Conservation (phyloP, 225 moss, liverwort and hornwort species). For the Ulota crispa region DNA sequence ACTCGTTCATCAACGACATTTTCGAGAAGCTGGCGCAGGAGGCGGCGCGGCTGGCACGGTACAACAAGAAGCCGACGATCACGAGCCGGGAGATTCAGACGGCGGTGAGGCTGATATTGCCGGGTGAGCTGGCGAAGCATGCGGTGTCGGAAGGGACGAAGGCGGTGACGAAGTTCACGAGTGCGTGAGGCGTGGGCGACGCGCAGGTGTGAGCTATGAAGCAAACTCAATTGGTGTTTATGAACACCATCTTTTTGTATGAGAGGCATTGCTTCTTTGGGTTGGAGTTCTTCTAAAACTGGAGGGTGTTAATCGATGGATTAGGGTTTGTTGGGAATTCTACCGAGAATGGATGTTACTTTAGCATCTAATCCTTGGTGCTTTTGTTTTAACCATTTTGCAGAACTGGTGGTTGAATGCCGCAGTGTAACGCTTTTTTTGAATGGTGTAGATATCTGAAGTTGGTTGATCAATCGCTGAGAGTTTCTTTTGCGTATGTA, state of each 20-base stretch:
- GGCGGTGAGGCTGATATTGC: slow-evolving; percentile 34
- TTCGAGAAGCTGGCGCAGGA: slow-evolving; percentile 46
- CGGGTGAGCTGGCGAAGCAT: slow-evolving; percentile 44
- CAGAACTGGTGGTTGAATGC: too few species aligned
- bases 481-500: rapidly evolving
- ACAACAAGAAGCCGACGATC: slow-evolving; percentile 49
- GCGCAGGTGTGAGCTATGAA: rapidly evolving
- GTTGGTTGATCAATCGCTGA: too few species aligned
- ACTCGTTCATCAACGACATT: slow-evolving; percentile 48
- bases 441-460: rapidly evolving
- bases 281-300: rapidly evolving
- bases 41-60: slow-evolving; percentile 31
- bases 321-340: too few species aligned
- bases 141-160: slow-evolving; percentile 37
- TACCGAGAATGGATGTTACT: rapidly evolving
- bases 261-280: background rate
- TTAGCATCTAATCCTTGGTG: too few species aligned
- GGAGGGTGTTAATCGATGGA: too few species aligned
- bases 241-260: slow-evolving; percentile 23
- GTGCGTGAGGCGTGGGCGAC: background rate
- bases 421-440: too few species aligned
- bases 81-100: slow-evolving; percentile 43
- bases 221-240: slow-evolving; percentile 21
- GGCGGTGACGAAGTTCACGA: slow-evolving; percentile 46
- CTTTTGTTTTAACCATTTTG: rapidly evolving